These are phyloP conservation scores for Tylopilus cervinicoccineus DNA, from an alignment of 768 basidiomycete species.

Conservation along the genomic window DNA sequence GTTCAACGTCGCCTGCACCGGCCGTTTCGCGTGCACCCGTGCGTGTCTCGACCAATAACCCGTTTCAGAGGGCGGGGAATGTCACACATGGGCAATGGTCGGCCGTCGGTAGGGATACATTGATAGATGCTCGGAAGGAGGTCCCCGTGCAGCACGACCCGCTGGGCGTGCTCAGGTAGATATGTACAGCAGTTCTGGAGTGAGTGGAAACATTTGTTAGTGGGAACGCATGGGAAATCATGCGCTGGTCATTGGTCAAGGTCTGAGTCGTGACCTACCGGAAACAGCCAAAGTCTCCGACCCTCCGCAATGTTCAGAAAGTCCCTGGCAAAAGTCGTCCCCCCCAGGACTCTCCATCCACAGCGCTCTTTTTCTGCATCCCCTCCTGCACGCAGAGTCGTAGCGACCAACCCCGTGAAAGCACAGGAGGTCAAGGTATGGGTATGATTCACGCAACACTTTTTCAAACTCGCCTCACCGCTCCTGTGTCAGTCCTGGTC, in stretches of 20 bases:
- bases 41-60: slow-evolving; percentile 28
- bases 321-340: slow-evolving; percentile 39
- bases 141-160: slow-evolving; percentile 25
- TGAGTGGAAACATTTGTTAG: too few species aligned
- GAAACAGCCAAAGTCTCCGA: slow-evolving; percentile 6
- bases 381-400: slow-evolving; percentile 52
- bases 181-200: background rate
- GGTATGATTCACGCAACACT: slow-evolving; percentile 37
- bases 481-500: slow-evolving; percentile 55
- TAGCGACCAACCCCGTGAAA: slow-evolving; percentile 69
- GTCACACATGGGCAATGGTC: slow-evolving; percentile 3
- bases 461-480: slow-evolving; percentile 1
- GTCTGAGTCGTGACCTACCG: slow-evolving; percentile 15
- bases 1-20: slow-evolving; percentile 14
- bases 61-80: slow-evolving; percentile 24
- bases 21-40: slow-evolving; percentile 18
- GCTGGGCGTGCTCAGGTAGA: slow-evolving; percentile 27
- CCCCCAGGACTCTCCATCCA: slow-evolving; percentile 44
- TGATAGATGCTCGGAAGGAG: slow-evolving; percentile 10
- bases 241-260: slow-evolving; percentile 7
- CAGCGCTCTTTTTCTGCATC: slow-evolving; percentile 67
- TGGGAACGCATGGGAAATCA: slow-evolving; percentile 21
- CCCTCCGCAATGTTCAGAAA: slow-evolving; percentile 57
- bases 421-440: slow-evolving; percentile 78
- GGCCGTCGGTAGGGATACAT: background rate